A percentile compares a stretch with the other conserved stretches of the same genome.
Conservation (phyloP, 2,329 filamentous ascomycete species). For the Fusarium dlaminii region DNA sequence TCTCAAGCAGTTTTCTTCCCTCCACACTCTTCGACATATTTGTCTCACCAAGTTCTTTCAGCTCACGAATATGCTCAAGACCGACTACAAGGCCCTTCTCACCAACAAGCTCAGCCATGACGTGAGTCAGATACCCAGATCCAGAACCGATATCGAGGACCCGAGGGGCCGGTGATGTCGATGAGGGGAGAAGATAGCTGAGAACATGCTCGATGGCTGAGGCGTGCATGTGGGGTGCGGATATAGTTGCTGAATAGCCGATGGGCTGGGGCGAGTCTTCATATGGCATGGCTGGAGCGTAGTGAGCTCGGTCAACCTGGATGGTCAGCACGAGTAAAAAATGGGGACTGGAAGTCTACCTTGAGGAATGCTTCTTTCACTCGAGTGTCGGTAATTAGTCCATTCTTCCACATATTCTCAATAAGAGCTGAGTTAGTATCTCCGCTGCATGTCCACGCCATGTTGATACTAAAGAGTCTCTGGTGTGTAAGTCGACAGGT, state of each 20-base stretch:
- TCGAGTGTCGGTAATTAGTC: conserved; percentile 75
- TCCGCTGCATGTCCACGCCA: conserved; percentile 93
- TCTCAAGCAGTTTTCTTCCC: conserved; percentile 68
- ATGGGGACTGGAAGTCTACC: conserved; percentile 53
- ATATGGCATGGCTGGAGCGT: conserved; percentile 77
- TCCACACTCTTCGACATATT: conserved; percentile 73
- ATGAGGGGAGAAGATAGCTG: conserved; percentile 52
- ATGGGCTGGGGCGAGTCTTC: conserved; percentile 65
- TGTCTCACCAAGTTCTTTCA: conserved; percentile 68
- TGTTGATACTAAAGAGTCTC: conserved; percentile 52
- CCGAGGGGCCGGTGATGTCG: conserved; percentile 53
- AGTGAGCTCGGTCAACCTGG: conserved; percentile 89
- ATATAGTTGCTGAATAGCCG: conserved; percentile 66
- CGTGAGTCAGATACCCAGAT: conserved; percentile 86
- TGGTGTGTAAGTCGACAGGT: conserved; percentile 7
- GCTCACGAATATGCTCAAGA: conserved; percentile 75
- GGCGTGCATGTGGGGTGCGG: conserved; percentile 70
- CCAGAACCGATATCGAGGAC: conserved; percentile 80
- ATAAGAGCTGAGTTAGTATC: conserved; percentile 78
- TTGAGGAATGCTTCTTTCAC: conserved; percentile 84
- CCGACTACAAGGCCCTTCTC: conserved; percentile 67
- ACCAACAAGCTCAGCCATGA: conserved; percentile 81
- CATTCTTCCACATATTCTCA: conserved; percentile 76
- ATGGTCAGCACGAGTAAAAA: background rate
- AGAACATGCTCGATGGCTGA: conserved; percentile 62